Evolutionary conservation across 257 asterid genomes (phyloP), one percentile per base, ranked within the genome.

Genomic region (Solanum medicagineum): DNA sequence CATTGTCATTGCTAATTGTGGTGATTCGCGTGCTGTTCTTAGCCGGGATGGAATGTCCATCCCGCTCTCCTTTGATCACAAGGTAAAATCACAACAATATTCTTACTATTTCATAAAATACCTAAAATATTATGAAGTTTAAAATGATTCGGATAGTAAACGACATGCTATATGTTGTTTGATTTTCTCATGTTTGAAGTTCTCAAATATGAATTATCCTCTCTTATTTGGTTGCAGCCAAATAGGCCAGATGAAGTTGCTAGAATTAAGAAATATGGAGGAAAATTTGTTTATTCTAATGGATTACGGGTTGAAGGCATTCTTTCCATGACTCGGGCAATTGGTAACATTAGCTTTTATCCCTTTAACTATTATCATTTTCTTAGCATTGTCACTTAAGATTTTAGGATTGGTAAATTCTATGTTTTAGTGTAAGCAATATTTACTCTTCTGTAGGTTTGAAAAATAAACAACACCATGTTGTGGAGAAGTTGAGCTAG

Each of bases 11-110:
- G 84, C 89, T 4, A 88, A 88, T 10, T 88, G 89, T 53, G 91
- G 89, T 11, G 91, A 88, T 57, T 88, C 91, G 6, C 89, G 89
- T 19, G 88, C 88, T 22, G 86, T 85, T 57, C 84, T 88, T 26
- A 63, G 81, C 83, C 85, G 89, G 2, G 60, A 13, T 4, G 89
- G 89, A 29, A 15, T 47, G 14, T 45, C 86, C 15, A 11, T 86
- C 13, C 80, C 89, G 3, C 85, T 88, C 7, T 86, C 91, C 15
- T 13, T 47, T n/a, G 89, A 88, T 85, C 91, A 85, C 22, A 88
- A 88, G 91, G 66, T 59, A 1, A n/a, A 20, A 36, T 36, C 42
- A 36, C 42, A 36, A 36, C 42, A 36, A 36, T 36, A 4, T 36
- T 32, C 36, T 32, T 1, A 32, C 36, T 32, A 32, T 32, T 32